phyloP scores from a whole-genome alignment of 768 basidiomycete species.

The Fistulinella prunicolor region DNA sequence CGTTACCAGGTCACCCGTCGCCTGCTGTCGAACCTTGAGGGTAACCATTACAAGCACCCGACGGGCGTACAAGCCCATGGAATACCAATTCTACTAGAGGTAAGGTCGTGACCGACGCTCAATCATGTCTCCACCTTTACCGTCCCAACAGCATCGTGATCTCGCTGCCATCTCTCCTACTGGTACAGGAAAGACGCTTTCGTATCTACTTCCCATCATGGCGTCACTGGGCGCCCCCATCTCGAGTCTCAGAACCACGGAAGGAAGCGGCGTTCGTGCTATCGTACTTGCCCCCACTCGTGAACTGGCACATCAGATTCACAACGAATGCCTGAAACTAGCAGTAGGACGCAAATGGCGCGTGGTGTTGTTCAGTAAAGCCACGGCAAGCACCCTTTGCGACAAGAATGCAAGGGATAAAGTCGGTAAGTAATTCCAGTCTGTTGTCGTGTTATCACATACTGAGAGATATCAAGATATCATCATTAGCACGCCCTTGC shows the following conservation, averaged over 20 bases:
- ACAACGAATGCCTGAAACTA: constrained; percentile 84
- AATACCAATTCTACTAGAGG: constrained; percentile 78
- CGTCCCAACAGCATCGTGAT: constrained; percentile 60
- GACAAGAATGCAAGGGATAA: constrained; percentile 70
- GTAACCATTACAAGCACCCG: constrained; percentile 60
- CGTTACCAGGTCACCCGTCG: constrained; percentile 58
- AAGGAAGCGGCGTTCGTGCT: constrained; percentile 65
- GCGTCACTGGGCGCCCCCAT: constrained; percentile 54
- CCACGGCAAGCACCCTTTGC: constrained; percentile 79
- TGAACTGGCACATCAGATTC: constrained; percentile 94
- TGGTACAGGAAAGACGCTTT: constrained; percentile 94
- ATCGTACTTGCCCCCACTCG: constrained; percentile 88
- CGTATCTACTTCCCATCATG: constrained; percentile 86
- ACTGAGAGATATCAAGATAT: constrained; percentile 55
- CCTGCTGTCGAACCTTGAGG: constrained; percentile 60
- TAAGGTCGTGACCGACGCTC: constrained; percentile 30
- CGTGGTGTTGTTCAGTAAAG: constrained; percentile 81
- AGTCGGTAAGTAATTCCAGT: constrained; percentile 55
- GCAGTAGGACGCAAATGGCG: constrained; percentile 83
- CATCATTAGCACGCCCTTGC: constrained; percentile 88
- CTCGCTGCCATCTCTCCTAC: constrained; percentile 95
- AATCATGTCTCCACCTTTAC: background rate
- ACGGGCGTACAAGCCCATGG: constrained; percentile 82
- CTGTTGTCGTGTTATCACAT: background rate
- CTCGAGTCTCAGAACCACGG: constrained; percentile 42